A percentile compares a stretch with the other conserved stretches of the same genome.
phyloP scores from a whole-genome alignment of 805 yeast genomes.

The Metschnikowia gelsemii region DNA sequence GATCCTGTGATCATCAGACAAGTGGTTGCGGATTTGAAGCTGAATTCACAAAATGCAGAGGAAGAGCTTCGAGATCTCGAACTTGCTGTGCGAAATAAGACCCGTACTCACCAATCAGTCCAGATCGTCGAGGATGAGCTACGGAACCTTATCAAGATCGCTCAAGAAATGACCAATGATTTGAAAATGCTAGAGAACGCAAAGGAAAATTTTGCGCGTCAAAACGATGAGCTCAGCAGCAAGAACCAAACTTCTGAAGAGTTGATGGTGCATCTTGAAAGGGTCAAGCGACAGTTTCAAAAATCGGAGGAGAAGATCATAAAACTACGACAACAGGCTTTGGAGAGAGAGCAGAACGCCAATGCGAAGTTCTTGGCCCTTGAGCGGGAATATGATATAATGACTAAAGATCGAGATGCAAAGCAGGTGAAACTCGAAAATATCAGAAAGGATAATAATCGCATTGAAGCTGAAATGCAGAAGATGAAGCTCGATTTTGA shows the following conservation, averaged over 20 bases:
- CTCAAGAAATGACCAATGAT: conserved; percentile 53
- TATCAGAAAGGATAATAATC: conserved; percentile 48
- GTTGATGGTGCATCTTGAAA: conserved; percentile 42
- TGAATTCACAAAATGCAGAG: conserved; percentile 41
- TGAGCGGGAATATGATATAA: conserved; percentile 45
- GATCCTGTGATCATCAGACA: conserved; percentile 55
- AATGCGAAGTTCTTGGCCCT: conserved; percentile 45
- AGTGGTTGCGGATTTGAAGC: conserved; percentile 52
- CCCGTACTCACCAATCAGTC: conserved; percentile 58
- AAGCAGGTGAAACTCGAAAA: conserved; percentile 50
- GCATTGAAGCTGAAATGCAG: conserved; percentile 41
- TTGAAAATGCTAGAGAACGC: conserved; percentile 43
- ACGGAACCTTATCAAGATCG: conserved; percentile 46
- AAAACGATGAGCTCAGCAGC: conserved; percentile 41
- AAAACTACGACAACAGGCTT: conserved; percentile 44
- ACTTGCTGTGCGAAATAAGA: conserved; percentile 47
- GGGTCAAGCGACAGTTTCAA: conserved; percentile 50
- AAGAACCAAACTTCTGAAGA: conserved; percentile 39
- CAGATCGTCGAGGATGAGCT: conserved; percentile 41
- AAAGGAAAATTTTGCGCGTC: conserved; percentile 26
- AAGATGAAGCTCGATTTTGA: conserved; percentile 45
- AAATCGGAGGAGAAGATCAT: conserved; percentile 48
- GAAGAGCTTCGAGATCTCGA: conserved; percentile 32
- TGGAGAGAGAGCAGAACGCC: conserved; percentile 43
- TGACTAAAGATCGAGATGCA: conserved; percentile 48